These are phyloP conservation scores for Suhomyces maxii DNA, from an alignment of 1,139 yeast genomes.

Conservation along the genomic window DNA sequence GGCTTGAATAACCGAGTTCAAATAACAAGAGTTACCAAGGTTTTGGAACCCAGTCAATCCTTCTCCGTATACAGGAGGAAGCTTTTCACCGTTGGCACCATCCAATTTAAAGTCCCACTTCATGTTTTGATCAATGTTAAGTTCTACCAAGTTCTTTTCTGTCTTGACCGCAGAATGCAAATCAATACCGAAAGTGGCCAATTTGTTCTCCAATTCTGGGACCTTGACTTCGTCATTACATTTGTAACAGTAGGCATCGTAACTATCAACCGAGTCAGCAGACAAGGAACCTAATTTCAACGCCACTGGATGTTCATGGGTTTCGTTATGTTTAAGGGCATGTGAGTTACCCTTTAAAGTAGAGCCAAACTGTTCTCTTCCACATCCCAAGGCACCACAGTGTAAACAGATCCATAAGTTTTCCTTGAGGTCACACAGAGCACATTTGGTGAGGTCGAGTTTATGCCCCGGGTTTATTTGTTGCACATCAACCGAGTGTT, in stretches of 20 bases:
- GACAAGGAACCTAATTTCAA: conserved; percentile 89
- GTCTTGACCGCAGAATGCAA: conserved; percentile 57
- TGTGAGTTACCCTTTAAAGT: conserved; percentile 91
- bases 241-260: conserved; percentile 83
- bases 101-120: conserved; percentile 91
- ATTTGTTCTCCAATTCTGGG: conserved; percentile 51
- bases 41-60: conserved; percentile 81
- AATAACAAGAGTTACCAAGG: conserved; percentile 89
- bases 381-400: conserved; percentile 91
- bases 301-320: conserved; percentile 71
- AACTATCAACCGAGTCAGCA: conserved; percentile 48
- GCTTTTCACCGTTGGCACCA: conserved; percentile 65
- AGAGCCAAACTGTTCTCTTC: conserved; percentile 84
- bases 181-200: conserved; percentile 70
- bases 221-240: conserved; percentile 90
- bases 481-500: conserved; percentile 60
- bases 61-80: conserved; percentile 65
- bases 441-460: conserved; percentile 52
- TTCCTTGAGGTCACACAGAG: conserved; percentile 58
- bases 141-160: conserved; percentile 83
- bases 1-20: conserved; percentile 79
- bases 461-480: conserved; percentile 29
- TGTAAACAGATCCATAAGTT: conserved; percentile 89
- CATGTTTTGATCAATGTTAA: conserved; percentile 88
- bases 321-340: conserved; percentile 69